Evolutionary conservation across 2,329 filamentous ascomycete genomes (phyloP).

Genomic region (Aspergillus udagawae): DNA sequence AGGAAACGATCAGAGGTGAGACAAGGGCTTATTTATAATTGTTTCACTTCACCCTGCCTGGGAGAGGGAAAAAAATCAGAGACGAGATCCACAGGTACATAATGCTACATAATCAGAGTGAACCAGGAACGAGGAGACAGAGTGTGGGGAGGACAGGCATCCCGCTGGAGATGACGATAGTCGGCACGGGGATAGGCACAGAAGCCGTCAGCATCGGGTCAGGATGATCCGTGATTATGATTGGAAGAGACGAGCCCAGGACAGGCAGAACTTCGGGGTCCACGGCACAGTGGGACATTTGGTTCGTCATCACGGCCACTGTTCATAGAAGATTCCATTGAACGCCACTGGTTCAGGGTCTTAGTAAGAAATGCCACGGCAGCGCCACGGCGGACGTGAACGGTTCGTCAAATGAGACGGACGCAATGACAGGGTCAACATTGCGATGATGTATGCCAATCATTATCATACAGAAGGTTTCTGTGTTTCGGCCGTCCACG

Average conservation of each 20-base stretch:
- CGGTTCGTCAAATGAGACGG: background rate
- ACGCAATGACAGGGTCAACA: too few species aligned
- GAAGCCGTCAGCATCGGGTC: background rate
- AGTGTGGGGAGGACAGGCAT: background rate
- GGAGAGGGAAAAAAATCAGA: background rate
- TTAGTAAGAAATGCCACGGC: background rate
- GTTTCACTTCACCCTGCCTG: too few species aligned
- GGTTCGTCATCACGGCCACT: too few species aligned
- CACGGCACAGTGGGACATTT: background rate
- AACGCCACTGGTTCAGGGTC: background rate
- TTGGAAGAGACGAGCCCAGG: background rate
- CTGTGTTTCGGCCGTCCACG: too few species aligned
- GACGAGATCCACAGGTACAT: background rate
- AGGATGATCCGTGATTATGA: background rate
- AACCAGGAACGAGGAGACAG: background rate
- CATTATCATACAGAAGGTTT: too few species aligned
- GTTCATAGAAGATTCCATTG: background rate
- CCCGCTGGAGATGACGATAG: background rate
- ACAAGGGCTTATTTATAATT: background rate
- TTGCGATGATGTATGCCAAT: background rate
- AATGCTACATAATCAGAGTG: background rate
- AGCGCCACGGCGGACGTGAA: background rate
- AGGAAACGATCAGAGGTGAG: background rate
- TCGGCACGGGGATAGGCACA: background rate
- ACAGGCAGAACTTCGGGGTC: background rate